These are phyloP conservation scores for Blastobotrys illinoisensis DNA, from an alignment of 1,139 yeast species.

Conservation along the genomic window DNA sequence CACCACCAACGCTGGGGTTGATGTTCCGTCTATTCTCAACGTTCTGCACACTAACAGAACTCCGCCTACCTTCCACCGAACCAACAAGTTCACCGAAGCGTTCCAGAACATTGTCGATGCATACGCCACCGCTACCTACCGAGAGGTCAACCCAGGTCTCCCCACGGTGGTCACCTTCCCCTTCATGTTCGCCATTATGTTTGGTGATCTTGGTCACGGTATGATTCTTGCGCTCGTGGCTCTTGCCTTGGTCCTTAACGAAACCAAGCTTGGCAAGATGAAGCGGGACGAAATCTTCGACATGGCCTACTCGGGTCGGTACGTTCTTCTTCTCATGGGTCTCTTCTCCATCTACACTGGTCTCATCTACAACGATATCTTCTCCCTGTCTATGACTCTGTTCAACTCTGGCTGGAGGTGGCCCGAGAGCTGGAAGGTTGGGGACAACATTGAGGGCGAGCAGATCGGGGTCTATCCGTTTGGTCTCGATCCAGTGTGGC, in stretches of 20 bases:
- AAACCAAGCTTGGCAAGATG: slow-evolving; percentile 55
- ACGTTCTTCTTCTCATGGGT: slow-evolving; percentile 88
- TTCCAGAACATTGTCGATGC: slow-evolving; percentile 94
- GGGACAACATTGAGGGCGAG: slow-evolving; percentile 58
- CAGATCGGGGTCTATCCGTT: slow-evolving; percentile 66
- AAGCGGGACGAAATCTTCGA: slow-evolving; percentile 90
- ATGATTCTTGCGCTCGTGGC: slow-evolving; percentile 72
- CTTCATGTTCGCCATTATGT: slow-evolving; percentile 98
- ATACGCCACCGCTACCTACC: slow-evolving; percentile 89
- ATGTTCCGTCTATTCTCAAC: slow-evolving; percentile 72
- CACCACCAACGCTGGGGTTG: slow-evolving; percentile 52
- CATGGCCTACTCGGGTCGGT: slow-evolving; percentile 93
- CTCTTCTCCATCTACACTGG: slow-evolving; percentile 91
- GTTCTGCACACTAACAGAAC: slow-evolving; percentile 72
- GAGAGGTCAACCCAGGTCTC: slow-evolving; percentile 93
- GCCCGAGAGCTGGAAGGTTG: slow-evolving; percentile 65
- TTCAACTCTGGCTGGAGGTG: slow-evolving; percentile 89
- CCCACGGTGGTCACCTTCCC: slow-evolving; percentile 96
- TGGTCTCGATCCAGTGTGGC: slow-evolving; percentile 96
- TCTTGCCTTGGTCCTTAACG: slow-evolving; percentile 61
- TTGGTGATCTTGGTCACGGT: slow-evolving; percentile 98
- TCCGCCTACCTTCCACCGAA: slow-evolving; percentile 90
- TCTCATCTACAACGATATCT: slow-evolving; percentile 83
- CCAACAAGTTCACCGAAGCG: slow-evolving; percentile 87
- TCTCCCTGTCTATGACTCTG: slow-evolving; percentile 82